These are phyloP conservation scores for Penicillium sp. DNA, from an alignment of 2,329 filamentous ascomycete genomes.

Conservation along the genomic window DNA sequence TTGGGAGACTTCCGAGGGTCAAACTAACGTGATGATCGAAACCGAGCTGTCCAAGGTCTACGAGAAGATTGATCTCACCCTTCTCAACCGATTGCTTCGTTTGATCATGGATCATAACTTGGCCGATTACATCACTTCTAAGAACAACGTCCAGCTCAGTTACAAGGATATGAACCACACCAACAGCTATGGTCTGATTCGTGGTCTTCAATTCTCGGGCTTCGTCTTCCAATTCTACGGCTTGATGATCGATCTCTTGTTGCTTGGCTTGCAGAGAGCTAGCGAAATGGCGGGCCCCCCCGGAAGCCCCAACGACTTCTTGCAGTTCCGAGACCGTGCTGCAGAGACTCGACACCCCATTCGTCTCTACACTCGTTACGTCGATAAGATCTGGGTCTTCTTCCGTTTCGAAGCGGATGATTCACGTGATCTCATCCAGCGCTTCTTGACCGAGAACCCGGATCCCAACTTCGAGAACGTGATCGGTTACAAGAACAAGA, in stretches of 20 bases:
- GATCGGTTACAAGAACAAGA: slow-evolving; percentile 98
- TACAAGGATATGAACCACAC: slow-evolving; percentile 99
- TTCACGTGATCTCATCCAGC: slow-evolving; percentile 91
- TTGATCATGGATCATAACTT: slow-evolving; percentile 99
- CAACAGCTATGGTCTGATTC: slow-evolving; percentile 98
- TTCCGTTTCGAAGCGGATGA: slow-evolving; percentile 92
- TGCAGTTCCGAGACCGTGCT: slow-evolving; percentile 92
- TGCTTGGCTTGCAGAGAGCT: slow-evolving; percentile 92
- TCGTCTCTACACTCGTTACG: slow-evolving; percentile 94
- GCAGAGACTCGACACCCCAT: slow-evolving; percentile 94
- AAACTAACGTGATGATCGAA: slow-evolving; percentile 98
- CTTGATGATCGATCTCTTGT: slow-evolving; percentile 85
- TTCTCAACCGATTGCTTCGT: slow-evolving; percentile 88
- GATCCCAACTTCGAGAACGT: slow-evolving; percentile 99
- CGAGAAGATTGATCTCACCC: slow-evolving; percentile 96
- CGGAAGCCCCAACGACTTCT: slow-evolving; percentile 91
- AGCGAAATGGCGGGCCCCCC: slow-evolving; percentile 96
- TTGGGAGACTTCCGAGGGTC: slow-evolving; percentile 90
- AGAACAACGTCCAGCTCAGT: slow-evolving; percentile 98
- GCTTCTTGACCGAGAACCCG: slow-evolving; percentile 95
- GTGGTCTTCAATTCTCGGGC: slow-evolving; percentile 94
- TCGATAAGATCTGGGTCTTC: slow-evolving; percentile 99
- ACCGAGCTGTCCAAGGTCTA: slow-evolving; percentile 99
- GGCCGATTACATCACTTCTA: slow-evolving; percentile 97
- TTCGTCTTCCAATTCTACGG: slow-evolving; percentile 99